phyloP scores from a whole-genome alignment of 129 eudicot genomes.

The Pseudognaphalium luteoalbum region DNA sequence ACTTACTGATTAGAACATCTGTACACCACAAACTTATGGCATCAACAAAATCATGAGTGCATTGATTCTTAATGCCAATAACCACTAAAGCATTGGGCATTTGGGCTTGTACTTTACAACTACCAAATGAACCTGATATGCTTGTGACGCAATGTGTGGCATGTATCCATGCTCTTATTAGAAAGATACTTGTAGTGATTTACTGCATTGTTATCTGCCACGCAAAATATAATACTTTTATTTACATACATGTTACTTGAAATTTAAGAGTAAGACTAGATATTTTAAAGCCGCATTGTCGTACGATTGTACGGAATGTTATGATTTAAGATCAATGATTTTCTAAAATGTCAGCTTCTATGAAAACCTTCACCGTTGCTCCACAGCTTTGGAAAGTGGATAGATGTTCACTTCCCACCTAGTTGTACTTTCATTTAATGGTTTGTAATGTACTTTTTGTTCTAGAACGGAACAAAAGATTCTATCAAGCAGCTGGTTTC shows the following conservation, averaged over 20 bases:
- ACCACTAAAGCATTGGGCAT: constrained; percentile 14
- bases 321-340: background rate
- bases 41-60: background rate
- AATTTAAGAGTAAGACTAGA: background rate
- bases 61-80: background rate
- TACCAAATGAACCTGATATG: constrained; percentile 1
- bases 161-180: constrained; percentile 8
- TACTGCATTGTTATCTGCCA: background rate
- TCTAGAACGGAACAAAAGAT: constrained; percentile 92
- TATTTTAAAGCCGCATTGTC: too few relatives aligned
- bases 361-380: background rate
- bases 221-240: background rate
- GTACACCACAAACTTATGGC: background rate
- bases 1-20: background rate
- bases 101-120: background rate
- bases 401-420: constrained; percentile 9
- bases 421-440: constrained; percentile 19
- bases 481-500: constrained; percentile 91
- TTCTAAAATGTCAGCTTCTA: background rate
- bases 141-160: background rate
- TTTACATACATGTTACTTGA: background rate
- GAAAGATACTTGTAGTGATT: background rate
- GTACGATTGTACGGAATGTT: too few relatives aligned
- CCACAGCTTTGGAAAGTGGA: background rate
- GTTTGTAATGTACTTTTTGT: constrained; percentile 14